Percentiles rank a stretch among this genome's conserved stretches.
Evolutionary conservation across 306 rosid species (phyloP).

Genomic region (Vigna radiata): DNA sequence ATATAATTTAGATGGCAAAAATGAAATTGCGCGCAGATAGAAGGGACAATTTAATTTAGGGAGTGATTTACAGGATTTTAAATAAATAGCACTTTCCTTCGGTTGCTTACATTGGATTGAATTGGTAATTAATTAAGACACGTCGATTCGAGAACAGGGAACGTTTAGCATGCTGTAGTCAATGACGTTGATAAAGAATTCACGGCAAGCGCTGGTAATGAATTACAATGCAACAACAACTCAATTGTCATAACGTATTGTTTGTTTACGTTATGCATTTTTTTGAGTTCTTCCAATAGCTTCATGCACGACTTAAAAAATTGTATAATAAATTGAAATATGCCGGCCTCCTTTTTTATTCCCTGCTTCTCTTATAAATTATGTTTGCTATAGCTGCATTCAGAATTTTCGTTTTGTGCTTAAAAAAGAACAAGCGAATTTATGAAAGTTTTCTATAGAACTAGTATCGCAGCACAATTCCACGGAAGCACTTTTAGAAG

Average conservation of each 20-base stretch:
- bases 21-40: no score
- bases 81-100: background rate
- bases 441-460: background rate
- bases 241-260: background rate
- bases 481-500: background rate
- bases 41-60: background rate
- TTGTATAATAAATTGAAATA: background rate
- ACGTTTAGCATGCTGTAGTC: background rate
- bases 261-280: no score
- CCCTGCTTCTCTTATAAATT: background rate
- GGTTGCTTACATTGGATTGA: background rate
- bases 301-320: background rate
- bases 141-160: background rate
- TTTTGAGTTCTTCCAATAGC: background rate
- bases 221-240: background rate
- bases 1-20: background rate
- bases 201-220: background rate
- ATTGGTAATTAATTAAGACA: background rate
- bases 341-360: background rate
- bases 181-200: background rate
- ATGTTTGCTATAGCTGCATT: background rate
- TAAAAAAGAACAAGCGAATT: background rate
- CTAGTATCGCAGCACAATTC: background rate
- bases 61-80: background rate
- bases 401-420: background rate